These are phyloP conservation scores for Calonectria leucothoes DNA, from an alignment of 2,329 filamentous ascomycete species.

Conservation along the genomic window DNA sequence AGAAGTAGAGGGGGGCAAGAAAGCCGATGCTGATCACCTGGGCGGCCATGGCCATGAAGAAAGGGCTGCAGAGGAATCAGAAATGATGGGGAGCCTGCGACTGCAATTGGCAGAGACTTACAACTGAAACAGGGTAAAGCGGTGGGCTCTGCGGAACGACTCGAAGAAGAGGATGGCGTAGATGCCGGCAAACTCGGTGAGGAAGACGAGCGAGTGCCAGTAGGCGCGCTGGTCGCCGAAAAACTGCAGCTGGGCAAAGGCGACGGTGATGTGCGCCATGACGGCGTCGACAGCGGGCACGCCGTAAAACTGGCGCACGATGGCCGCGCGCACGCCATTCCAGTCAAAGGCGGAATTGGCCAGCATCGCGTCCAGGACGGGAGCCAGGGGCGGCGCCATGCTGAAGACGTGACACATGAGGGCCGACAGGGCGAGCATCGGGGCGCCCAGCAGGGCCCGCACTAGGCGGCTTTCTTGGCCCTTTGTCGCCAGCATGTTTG, in stretches of 20 bases:
- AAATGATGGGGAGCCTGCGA: neutral
- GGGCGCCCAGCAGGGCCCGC: conserved; percentile 33
- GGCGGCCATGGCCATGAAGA: conserved; percentile 30
- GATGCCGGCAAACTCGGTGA: conserved; percentile 42
- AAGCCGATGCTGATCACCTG: conserved; percentile 39
- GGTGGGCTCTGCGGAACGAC: conserved; percentile 31
- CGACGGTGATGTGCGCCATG: conserved; percentile 29
- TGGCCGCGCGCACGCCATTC: conserved; percentile 11
- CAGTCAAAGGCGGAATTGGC: conserved; percentile 12
- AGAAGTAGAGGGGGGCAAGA: conserved; percentile 39
- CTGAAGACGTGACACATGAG: conserved; percentile 36
- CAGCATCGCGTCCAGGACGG: conserved; percentile 16
- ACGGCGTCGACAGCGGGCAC: conserved; percentile 34
- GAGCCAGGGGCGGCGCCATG: conserved; percentile 34
- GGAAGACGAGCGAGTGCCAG: conserved; percentile 43
- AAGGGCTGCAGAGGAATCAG: conserved; percentile 27
- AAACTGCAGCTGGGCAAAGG: conserved; percentile 41
- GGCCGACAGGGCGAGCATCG: conserved; percentile 31
- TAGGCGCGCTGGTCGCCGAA: conserved; percentile 33
- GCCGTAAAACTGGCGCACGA: conserved; percentile 36
- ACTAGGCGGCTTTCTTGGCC: conserved; percentile 9
- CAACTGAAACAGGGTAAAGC: conserved; percentile 33
- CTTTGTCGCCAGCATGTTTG: neutral
- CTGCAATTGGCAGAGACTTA: conserved; percentile 20
- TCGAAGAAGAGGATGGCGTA: conserved; percentile 43